Evolutionary conservation across 345 rosid genomes (phyloP), one percentile per base, ranked within the genome.

Genomic region (Euphorbia pulcherrima): DNA sequence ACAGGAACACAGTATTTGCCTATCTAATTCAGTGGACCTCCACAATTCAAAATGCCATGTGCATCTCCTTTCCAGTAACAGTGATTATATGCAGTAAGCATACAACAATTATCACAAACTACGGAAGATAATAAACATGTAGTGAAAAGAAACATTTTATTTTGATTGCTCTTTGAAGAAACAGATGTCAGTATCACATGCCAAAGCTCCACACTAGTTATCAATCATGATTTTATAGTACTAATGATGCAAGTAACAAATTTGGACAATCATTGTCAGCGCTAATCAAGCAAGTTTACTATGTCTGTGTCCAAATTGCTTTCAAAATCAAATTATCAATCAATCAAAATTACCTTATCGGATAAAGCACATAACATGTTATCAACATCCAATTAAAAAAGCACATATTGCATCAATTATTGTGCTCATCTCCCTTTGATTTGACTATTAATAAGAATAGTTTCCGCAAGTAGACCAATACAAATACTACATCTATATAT

Each of bases 201-300:
- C 12, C 50, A 68, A 39, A 55, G 82, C 29, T 74, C 48, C 65
- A 70, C 26, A 57, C n/a, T n/a, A n/a, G n/a, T 52, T 75, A 66
- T 66, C 68, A n/a, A 68, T 71, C 62, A 58, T 63, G 35, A 67
- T 18, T 72, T 20, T 51, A 66, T 8, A 33, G 37, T 33, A 63
- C 29, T 56, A 78, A 59, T 47, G 60, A 74, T 66, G 68, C 64
- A 67, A 80, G 21, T 44, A 62, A 55, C 53, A 39, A 71, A 69
- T 70, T 66, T 33, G 68, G 72, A 71, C 79, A 77, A 67, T 74
- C 71, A 53, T 61, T 72, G 79, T 74, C 81, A 69, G 82, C 80
- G 63, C 68, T 72, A 75, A 77, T 78, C 79, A 29, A 60, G 81
- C 78, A 65, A 59, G 69, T 68, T 74, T 71, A 72, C 72, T 72